These are phyloP conservation scores for Pseudogymnoascus sp. DNA, from an alignment of 2,329 filamentous ascomycete species.

Conservation along the genomic window DNA sequence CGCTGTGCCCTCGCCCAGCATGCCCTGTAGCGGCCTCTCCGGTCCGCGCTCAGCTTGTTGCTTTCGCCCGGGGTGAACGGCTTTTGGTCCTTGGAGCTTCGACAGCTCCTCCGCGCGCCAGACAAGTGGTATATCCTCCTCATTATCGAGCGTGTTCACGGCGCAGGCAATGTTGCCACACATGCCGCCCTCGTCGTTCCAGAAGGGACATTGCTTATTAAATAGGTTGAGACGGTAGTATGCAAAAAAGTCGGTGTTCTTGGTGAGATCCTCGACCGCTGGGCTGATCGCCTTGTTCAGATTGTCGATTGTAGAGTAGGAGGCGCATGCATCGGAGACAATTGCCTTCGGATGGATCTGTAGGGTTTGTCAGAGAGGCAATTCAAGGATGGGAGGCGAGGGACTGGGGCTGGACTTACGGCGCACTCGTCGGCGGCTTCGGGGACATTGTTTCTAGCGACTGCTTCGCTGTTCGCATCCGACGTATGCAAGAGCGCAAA, in stretches of 20 bases:
- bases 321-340: conserved; percentile 89
- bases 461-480: conserved; percentile 30
- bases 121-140: conserved; percentile 83
- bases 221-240: conserved; percentile 95
- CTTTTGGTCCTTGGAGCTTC: conserved; percentile 83
- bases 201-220: conserved; percentile 91
- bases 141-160: conserved; percentile 89
- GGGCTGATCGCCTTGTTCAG: conserved; percentile 73
- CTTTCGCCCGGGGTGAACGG: conserved; percentile 74
- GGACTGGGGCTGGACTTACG: conserved; percentile 29
- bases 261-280: conserved; percentile 70
- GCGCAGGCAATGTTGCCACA: conserved; percentile 96
- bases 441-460: conserved; percentile 15
- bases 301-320: conserved; percentile 79
- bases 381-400: conserved; percentile 25
- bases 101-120: conserved; percentile 90
- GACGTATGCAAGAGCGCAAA: conserved; percentile 48
- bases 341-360: conserved; percentile 84
- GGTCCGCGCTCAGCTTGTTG: conserved; percentile 61
- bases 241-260: conserved; percentile 92
- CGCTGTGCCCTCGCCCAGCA: conserved; percentile 75
- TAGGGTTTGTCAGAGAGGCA: conserved; percentile 22
- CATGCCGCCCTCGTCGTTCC: conserved; percentile 86
- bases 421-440: conserved; percentile 30
- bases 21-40: conserved; percentile 68